Evolutionary conservation across 2,329 filamentous ascomycete genomes (phyloP).

Genomic region (Aspergillus cejpii): DNA sequence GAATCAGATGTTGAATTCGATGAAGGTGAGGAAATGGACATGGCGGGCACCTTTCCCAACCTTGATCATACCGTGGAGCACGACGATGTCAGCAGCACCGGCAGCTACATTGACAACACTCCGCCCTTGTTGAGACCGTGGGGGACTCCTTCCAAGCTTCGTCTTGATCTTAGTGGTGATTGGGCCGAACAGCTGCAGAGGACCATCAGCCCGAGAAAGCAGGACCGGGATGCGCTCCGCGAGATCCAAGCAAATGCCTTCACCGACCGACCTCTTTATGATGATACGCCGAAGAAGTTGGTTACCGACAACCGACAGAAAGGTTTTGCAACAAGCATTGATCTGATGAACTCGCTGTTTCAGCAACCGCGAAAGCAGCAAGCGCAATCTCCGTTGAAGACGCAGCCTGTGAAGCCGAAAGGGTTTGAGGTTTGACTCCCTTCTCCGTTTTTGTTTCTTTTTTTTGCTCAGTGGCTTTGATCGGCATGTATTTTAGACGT

Average conservation of each 20-base stretch:
- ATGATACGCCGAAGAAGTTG: slow-evolving; percentile 28
- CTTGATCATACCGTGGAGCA: slow-evolving; percentile 72
- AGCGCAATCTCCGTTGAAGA: slow-evolving; percentile 44
- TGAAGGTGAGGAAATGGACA: slow-evolving; percentile 69
- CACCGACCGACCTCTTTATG: slow-evolving; percentile 40
- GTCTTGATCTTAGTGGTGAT: slow-evolving; percentile 61
- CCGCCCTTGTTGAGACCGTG: slow-evolving; percentile 29
- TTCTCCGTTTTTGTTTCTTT: slow-evolving; percentile 43
- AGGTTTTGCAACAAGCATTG: slow-evolving; percentile 80
- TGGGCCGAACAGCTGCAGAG: slow-evolving; percentile 93
- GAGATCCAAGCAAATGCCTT: slow-evolving; percentile 58
- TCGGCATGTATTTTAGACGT: slow-evolving; percentile 3
- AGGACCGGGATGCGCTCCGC: slow-evolving; percentile 68
- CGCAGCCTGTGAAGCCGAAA: slow-evolving; percentile 51
- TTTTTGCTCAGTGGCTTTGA: slow-evolving; percentile 25
- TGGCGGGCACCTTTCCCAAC: slow-evolving; percentile 71
- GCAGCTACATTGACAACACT: slow-evolving; percentile 45
- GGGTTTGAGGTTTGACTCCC: slow-evolving; percentile 84
- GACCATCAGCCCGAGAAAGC: slow-evolving; percentile 89
- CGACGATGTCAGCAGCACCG: slow-evolving; percentile 46
- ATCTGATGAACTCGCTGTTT: slow-evolving; percentile 92
- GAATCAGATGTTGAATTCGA: slow-evolving; percentile 58
- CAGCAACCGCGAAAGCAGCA: slow-evolving; percentile 54
- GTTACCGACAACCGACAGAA: slow-evolving; percentile 38
- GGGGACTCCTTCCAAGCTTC: slow-evolving; percentile 49